Conservation (phyloP, 805 yeast species). For the Wickerhamiella qilinensis region DNA sequence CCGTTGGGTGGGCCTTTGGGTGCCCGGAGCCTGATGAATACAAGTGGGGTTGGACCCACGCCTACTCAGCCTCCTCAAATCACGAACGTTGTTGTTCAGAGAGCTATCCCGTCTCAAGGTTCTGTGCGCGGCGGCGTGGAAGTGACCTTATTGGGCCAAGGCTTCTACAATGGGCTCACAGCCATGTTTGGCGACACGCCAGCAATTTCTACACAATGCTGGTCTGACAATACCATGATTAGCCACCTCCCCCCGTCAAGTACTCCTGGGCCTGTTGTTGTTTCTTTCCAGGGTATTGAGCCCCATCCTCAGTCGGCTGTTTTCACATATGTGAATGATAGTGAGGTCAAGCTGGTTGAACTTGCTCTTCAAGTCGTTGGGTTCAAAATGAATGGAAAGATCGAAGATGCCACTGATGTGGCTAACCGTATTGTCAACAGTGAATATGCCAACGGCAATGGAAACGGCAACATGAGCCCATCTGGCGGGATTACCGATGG, state of each 20-base stretch:
- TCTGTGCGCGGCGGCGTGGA: conserved; percentile 94
- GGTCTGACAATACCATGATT: conserved; percentile 90
- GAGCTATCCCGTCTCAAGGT: conserved; percentile 91
- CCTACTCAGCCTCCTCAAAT: background rate
- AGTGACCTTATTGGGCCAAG: conserved; percentile 74
- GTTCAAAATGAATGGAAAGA: conserved; percentile 84
- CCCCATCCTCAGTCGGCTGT: conserved; percentile 23
- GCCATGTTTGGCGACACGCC: conserved; percentile 63
- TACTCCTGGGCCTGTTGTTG: conserved; percentile 80
- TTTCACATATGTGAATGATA: conserved; percentile 87
- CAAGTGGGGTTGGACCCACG: background rate
- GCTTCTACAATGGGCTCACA: conserved; percentile 65
- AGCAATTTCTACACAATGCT: conserved; percentile 65
- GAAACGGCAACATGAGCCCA: conserved; percentile 1
- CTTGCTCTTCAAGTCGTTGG: conserved; percentile 94
- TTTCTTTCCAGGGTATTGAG: conserved; percentile 49
- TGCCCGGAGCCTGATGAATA: background rate
- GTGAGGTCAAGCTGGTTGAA: conserved; percentile 88
- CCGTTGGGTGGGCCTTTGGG: background rate
- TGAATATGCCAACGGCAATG: conserved; percentile 19
- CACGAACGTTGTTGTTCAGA: conserved; percentile 33
- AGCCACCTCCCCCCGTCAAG: conserved; percentile 87
- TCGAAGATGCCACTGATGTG: conserved; percentile 88
- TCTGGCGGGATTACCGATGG: conserved; percentile 21
- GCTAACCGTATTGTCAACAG: conserved; percentile 65